Percentiles rank a stretch among this genome's conserved stretches.
Evolutionary conservation across 345 rosid species (phyloP).

Genomic region (Durio zibethinus): DNA sequence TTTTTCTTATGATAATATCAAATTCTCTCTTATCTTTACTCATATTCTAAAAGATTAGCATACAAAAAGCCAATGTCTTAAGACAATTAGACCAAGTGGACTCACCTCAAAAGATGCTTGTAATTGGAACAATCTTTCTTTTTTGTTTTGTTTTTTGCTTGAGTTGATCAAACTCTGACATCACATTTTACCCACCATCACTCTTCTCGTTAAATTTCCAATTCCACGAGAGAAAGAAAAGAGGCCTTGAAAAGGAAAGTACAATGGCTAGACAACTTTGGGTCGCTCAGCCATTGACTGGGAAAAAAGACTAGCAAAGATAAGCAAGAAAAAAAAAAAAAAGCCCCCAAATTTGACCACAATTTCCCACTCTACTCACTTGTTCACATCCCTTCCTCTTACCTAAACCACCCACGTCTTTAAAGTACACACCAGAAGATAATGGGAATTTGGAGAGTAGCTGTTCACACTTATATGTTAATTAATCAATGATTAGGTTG

Average conservation of each 20-base stretch:
- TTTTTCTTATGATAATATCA: background rate
- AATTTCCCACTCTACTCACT: background rate
- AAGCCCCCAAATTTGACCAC: conserved; percentile 17
- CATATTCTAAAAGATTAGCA: background rate
- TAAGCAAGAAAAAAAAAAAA: conserved; percentile 1
- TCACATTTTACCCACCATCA: conserved; percentile 17
- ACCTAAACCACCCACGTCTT: conserved; percentile 33
- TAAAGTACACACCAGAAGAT: background rate
- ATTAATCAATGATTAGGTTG: conserved; percentile 11
- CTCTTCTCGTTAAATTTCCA: background rate
- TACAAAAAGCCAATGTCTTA: background rate
- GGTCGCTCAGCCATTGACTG: conserved; percentile 14
- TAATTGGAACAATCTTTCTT: background rate
- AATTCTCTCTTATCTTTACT: background rate
- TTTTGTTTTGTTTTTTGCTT: background rate
- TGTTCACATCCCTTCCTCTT: conserved; percentile 8
- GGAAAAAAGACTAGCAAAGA: conserved; percentile 15
- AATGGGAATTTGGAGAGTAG: background rate
- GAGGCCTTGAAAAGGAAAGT: background rate
- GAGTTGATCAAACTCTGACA: background rate
- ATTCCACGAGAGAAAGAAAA: background rate
- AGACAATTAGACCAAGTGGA: background rate
- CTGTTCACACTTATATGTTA: conserved; percentile 13
- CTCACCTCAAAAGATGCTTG: conserved; percentile 10
- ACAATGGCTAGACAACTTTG: background rate